Conservation (phyloP, 2,329 filamentous ascomycete species). For the Calcarisporium arbuscula region DNA sequence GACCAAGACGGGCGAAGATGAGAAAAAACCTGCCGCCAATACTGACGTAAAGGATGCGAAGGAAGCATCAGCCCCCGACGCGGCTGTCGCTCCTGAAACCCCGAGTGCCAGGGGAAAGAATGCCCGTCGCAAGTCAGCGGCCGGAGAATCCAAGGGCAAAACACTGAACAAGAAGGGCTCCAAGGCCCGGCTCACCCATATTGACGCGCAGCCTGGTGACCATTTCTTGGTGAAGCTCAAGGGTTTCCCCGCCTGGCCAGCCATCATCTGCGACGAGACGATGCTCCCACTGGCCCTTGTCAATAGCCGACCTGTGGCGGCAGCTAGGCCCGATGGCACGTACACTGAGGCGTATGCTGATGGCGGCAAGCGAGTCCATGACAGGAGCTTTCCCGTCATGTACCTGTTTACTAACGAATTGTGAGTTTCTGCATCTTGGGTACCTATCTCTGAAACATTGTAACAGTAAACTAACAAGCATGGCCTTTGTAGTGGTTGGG, state of each 20-base stretch:
- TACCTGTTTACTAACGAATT: slow-evolving; percentile 94
- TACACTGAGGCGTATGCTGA: slow-evolving; percentile 84
- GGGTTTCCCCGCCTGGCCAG: slow-evolving; percentile 91
- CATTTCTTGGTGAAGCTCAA: slow-evolving; percentile 91
- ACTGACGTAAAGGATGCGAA: slow-evolving; percentile 36
- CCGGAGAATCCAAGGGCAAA: slow-evolving; percentile 63
- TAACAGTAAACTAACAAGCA: too few species aligned
- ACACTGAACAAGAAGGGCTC: slow-evolving; percentile 84
- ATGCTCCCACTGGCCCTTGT: slow-evolving; percentile 82
- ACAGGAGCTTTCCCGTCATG: slow-evolving; percentile 91
- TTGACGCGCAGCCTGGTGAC: slow-evolving; percentile 83
- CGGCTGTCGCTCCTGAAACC: slow-evolving; percentile 20
- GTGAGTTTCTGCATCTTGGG: slow-evolving; percentile 56
- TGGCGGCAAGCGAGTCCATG: slow-evolving; percentile 76
- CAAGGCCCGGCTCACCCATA: slow-evolving; percentile 61
- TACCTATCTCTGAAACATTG: too few species aligned
- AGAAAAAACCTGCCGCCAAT: slow-evolving; percentile 19
- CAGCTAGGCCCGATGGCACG: slow-evolving; percentile 72
- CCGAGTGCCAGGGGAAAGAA: slow-evolving; percentile 36
- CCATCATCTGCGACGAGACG: slow-evolving; percentile 86
- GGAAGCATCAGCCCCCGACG: slow-evolving; percentile 21
- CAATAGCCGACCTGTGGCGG: slow-evolving; percentile 75
- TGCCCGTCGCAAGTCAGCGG: slow-evolving; percentile 71
- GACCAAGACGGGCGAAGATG: slow-evolving; percentile 19
- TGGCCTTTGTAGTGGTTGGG: slow-evolving; percentile 66